Percentiles rank a stretch among this genome's conserved stretches.
Conservation (phyloP, 345 rosid genomes). For the Acer yangbiense region DNA sequence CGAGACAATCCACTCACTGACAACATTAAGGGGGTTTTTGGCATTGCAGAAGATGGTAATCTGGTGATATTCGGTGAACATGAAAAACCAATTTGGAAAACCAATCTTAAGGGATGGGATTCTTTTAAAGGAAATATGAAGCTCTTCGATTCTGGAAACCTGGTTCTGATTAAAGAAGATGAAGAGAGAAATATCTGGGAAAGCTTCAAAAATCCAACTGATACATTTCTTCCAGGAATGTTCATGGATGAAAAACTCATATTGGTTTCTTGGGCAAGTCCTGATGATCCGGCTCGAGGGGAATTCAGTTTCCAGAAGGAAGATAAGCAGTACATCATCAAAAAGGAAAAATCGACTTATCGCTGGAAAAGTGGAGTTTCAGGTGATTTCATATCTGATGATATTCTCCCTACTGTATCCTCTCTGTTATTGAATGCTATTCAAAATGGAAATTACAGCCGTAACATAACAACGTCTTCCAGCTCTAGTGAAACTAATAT, state of each 20-base stretch:
- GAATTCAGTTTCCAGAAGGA: constrained; percentile 46
- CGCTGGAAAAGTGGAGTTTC: constrained; percentile 21
- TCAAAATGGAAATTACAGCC: no score
- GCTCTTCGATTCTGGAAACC: constrained; percentile 38
- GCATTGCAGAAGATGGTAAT: constrained; percentile 18
- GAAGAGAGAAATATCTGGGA: constrained; percentile 14
- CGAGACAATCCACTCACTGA: background rate
- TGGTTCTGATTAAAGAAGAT: constrained; percentile 9
- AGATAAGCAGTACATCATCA: constrained; percentile 25
- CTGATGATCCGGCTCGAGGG: constrained; percentile 54
- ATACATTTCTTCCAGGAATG: constrained; percentile 60
- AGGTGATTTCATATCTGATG: background rate
- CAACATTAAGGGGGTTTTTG: background rate
- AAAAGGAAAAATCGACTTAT: background rate
- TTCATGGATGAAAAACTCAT: constrained; percentile 13
- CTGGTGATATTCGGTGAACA: constrained; percentile 9
- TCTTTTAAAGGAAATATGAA: background rate
- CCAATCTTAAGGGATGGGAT: background rate
- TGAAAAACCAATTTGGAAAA: background rate
- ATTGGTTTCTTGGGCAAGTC: constrained; percentile 37
- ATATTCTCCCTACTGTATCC: background rate
- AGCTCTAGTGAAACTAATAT: no score
- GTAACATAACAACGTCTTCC: no score
- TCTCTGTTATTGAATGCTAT: background rate
- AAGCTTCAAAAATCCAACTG: constrained; percentile 52